Percentiles rank a stretch among this genome's conserved stretches.
Evolutionary conservation across 2,329 filamentous ascomycete genomes (phyloP).

Genomic region (Akanthomyces muscarius): DNA sequence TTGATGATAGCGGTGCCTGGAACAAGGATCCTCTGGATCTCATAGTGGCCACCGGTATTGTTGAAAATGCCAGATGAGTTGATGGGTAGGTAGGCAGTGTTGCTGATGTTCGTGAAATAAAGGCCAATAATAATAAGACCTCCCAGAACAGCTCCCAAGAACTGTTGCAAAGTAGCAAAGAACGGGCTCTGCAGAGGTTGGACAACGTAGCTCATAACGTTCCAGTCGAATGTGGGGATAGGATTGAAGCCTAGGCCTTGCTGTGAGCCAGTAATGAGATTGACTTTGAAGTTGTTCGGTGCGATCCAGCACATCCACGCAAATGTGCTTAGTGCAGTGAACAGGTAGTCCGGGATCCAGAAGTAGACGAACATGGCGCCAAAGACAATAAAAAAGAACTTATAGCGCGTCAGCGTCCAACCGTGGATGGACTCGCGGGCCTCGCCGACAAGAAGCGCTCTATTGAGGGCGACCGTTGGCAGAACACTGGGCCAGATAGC

Average conservation of each 20-base stretch:
- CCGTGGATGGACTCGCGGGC: conserved; percentile 36
- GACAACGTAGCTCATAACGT: background rate
- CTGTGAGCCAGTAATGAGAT: conserved; percentile 20
- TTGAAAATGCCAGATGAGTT: conserved; percentile 46
- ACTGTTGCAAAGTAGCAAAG: conserved; percentile 11
- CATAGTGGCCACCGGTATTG: conserved; percentile 39
- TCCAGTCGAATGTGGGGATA: conserved; percentile 16
- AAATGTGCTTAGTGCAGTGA: conserved; percentile 38
- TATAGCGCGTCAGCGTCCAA: conserved; percentile 38
- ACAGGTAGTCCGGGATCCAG: conserved; percentile 43
- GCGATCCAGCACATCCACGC: conserved; percentile 47
- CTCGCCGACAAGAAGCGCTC: conserved; percentile 28
- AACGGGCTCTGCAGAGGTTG: conserved; percentile 11
- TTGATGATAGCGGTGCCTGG: conserved; percentile 28
- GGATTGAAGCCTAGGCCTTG: conserved; percentile 9
- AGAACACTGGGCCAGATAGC: conserved; percentile 23
- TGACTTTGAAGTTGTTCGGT: conserved; percentile 37
- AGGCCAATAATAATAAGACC: conserved; percentile 14
- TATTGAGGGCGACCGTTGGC: conserved; percentile 23
- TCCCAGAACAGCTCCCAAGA: background rate
- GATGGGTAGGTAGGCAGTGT: conserved; percentile 44
- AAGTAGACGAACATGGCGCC: conserved; percentile 40
- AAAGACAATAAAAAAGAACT: conserved; percentile 37
- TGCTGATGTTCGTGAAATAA: conserved; percentile 35
- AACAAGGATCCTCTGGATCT: too few relatives aligned